Percentiles rank a stretch among this genome's conserved stretches.
Conservation (phyloP, 495 filamentous ascomycete genomes). For the Penicillium turbatum region DNA sequence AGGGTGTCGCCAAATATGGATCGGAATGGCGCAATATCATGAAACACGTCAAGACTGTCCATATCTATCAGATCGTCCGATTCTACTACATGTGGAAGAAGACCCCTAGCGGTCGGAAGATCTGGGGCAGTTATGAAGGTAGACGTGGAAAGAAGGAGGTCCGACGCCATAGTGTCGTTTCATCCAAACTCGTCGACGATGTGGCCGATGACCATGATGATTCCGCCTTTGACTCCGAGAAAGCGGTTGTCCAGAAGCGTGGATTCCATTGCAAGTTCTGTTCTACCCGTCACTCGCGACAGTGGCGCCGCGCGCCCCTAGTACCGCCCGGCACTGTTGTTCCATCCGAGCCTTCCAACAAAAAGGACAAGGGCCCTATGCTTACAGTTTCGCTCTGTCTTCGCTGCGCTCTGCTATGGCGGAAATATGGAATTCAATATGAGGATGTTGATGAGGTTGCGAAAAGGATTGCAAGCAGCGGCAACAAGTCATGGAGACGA, state of each 20-base stretch:
- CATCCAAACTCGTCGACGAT: constrained; percentile 73
- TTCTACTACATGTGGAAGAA: constrained; percentile 99
- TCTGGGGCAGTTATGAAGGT: constrained; percentile 86
- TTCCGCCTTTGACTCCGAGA: constrained; percentile 91
- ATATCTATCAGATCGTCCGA: constrained; percentile 73
- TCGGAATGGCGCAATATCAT: constrained; percentile 83
- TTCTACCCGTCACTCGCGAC: constrained; percentile 66
- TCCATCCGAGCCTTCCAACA: constrained; percentile 59
- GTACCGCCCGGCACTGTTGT: constrained; percentile 66
- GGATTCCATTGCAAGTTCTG: constrained; percentile 97
- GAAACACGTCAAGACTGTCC: constrained; percentile 71
- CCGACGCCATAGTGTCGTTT: constrained; percentile 52
- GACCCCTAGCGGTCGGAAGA: constrained; percentile 71
- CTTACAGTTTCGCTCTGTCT: constrained; percentile 82
- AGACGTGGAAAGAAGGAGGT: constrained; percentile 85
- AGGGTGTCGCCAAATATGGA: constrained; percentile 84
- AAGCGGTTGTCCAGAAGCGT: constrained; percentile 71
- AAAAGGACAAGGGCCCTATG: constrained; percentile 69
- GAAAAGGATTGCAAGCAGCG: constrained; percentile 79
- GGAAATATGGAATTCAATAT: constrained; percentile 92
- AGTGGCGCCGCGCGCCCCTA: constrained; percentile 88
- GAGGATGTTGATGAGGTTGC: constrained; percentile 91
- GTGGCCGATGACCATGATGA: constrained; percentile 92
- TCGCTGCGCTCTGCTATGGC: constrained; percentile 87
- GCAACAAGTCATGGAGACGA: constrained; percentile 81